A percentile compares a stretch with the other conserved stretches of the same genome.
Conservation (phyloP, 1,284 basidiomycete species). For the Trichosporon sp. region DNA sequence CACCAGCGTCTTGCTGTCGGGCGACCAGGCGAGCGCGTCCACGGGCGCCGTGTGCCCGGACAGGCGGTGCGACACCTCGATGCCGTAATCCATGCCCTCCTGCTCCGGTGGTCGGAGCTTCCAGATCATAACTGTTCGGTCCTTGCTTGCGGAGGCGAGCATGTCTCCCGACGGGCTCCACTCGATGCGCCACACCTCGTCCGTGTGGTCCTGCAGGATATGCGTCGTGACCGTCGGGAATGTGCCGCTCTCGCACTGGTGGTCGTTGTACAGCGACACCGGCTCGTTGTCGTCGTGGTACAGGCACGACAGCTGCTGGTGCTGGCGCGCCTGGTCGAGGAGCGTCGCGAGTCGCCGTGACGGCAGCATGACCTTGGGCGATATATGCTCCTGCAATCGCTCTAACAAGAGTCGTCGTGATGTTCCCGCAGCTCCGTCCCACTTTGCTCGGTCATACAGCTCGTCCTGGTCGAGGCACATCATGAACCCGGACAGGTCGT, state of each 20-base stretch:
- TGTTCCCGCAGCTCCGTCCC: conserved; percentile 79
- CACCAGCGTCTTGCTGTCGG: conserved; percentile 74
- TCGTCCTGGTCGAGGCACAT: conserved; percentile 85
- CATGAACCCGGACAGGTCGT: conserved; percentile 83
- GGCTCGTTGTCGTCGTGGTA: conserved; percentile 65
- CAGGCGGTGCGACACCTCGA: conserved; percentile 42
- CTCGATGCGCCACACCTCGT: conserved; percentile 92
- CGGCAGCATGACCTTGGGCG: conserved; percentile 87
- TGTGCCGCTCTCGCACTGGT: conserved; percentile 68
- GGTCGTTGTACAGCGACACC: conserved; percentile 81
- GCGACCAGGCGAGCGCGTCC: conserved; percentile 81
- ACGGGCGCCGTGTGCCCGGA: conserved; percentile 72
- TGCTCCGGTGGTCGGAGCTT: conserved; percentile 51
- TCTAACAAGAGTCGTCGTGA: conserved; percentile 74
- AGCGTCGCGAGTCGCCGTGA: conserved; percentile 78
- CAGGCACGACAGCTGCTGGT: conserved; percentile 71
- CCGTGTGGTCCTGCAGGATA: conserved; percentile 75
- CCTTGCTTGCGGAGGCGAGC: conserved; percentile 83
- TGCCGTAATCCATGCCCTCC: conserved; percentile 25
- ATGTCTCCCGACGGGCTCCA: conserved; percentile 87
- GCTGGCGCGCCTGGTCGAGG: conserved; percentile 75
- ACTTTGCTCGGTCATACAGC: conserved; percentile 70
- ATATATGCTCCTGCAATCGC: conserved; percentile 81
- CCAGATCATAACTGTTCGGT: conserved; percentile 87
- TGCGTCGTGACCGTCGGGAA: conserved; percentile 84